Percentiles rank a stretch among this genome's conserved stretches.
These are phyloP conservation scores for Calonectria fujianensis DNA, from an alignment of 2,329 filamentous ascomycete species.

Conservation along the genomic window DNA sequence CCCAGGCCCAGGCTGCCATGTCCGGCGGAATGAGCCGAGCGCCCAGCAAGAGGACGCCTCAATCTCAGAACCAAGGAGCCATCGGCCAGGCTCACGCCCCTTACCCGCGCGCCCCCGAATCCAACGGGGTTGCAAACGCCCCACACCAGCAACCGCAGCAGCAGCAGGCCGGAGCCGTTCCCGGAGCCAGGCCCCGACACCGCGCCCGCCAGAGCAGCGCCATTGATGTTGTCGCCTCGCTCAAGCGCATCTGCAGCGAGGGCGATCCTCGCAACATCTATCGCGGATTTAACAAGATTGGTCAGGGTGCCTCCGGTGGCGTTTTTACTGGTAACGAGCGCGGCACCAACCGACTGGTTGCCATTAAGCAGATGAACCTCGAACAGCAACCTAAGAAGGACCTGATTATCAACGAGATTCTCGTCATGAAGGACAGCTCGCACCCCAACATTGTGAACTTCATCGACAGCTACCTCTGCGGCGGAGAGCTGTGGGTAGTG, in stretches of 20 bases:
- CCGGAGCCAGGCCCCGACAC: slow-evolving; percentile 82
- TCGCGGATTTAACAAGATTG: slow-evolving; percentile 92
- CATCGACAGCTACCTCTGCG: slow-evolving; percentile 95
- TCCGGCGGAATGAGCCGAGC: slow-evolving; percentile 81
- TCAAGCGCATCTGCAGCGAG: slow-evolving; percentile 92
- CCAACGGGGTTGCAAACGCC: slow-evolving; percentile 58
- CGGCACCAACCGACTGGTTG: slow-evolving; percentile 89
- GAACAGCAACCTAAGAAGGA: slow-evolving; percentile 99
- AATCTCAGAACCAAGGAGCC: slow-evolving; percentile 52
- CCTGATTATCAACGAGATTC: slow-evolving; percentile 98
- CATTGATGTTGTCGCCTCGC: slow-evolving; percentile 86
- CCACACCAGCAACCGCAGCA: slow-evolving; percentile 58
- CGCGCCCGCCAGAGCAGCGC: slow-evolving; percentile 86
- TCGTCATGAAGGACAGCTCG: slow-evolving; percentile 99
- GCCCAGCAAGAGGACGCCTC: slow-evolving; percentile 81
- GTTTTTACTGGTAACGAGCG: slow-evolving; percentile 94
- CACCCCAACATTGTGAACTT: slow-evolving; percentile 99
- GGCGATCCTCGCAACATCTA: slow-evolving; percentile 94
- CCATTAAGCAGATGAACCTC: slow-evolving; percentile 99
- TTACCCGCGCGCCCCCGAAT: slow-evolving; percentile 56
- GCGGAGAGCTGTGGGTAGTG: slow-evolving; percentile 96
- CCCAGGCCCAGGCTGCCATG: slow-evolving; percentile 86
- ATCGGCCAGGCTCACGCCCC: slow-evolving; percentile 52
- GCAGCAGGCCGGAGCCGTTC: slow-evolving; percentile 59
- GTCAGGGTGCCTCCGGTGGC: slow-evolving; percentile 96